Evolutionary conservation across 2,329 filamentous ascomycete species (phyloP).

Genomic region (Colletotrichum plurivorum): DNA sequence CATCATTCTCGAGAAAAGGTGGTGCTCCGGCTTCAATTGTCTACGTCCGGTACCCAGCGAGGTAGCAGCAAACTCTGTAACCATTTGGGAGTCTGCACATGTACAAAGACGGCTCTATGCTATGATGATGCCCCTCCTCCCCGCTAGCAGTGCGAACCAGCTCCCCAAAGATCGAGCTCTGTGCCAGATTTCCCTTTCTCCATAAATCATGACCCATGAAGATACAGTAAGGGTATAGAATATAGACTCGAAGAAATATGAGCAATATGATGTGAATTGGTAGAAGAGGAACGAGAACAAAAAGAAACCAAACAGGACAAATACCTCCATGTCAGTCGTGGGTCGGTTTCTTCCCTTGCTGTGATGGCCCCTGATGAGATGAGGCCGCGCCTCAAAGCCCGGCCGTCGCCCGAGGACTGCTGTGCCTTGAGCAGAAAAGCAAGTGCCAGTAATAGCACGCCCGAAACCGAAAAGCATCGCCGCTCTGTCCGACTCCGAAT

Average conservation of each 20-base stretch:
- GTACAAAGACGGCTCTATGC: conserved; percentile 15
- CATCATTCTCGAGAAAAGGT: conserved; percentile 6
- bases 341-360: conserved; percentile 3
- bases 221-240: conserved; percentile 36
- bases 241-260: conserved; percentile 30
- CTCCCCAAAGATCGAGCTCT: conserved; percentile 3
- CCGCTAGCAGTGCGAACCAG: conserved; percentile 20
- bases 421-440: too few species aligned
- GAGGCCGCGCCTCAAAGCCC: not conserved
- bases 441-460: too few species aligned
- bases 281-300: conserved; percentile 8
- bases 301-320: conserved; percentile 2
- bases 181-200: conserved; percentile 18
- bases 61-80: conserved; percentile 27
- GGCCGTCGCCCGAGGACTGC: not conserved
- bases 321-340: too few species aligned
- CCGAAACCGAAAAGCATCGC: conserved; percentile 22
- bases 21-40: conserved; percentile 23
- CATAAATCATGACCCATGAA: conserved; percentile 32
- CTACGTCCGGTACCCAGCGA: conserved; percentile 23
- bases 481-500: conserved; percentile 24
- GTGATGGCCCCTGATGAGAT: not conserved
- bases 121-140: conserved; percentile 20
- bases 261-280: not conserved
- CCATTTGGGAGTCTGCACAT: not conserved